Evolutionary conservation across 768 basidiomycete species (phyloP).

Genomic region (Tylopilus sp.): DNA sequence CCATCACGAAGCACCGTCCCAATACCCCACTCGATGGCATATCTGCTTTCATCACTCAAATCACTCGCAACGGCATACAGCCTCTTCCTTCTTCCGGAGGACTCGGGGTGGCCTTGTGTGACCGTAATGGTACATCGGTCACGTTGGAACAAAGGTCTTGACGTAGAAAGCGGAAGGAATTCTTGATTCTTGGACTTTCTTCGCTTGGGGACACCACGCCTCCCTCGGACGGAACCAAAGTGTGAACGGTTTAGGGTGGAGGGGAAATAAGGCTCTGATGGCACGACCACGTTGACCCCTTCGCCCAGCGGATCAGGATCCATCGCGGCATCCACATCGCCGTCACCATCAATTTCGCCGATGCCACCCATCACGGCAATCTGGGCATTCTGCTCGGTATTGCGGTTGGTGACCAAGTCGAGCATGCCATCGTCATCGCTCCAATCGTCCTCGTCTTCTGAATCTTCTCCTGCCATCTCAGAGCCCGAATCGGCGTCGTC

Average conservation of each 20-base stretch:
- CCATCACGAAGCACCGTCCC: conserved; percentile 94
- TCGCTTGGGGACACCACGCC: conserved; percentile 41
- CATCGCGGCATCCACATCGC: conserved; percentile 50
- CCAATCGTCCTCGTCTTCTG: conserved; percentile 58
- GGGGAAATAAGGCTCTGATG: conserved; percentile 80
- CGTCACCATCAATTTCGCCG: conserved; percentile 37
- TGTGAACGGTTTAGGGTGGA: conserved; percentile 59
- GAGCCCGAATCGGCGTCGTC: conserved; percentile 63
- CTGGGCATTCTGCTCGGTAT: conserved; percentile 81
- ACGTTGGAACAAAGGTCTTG: conserved; percentile 81
- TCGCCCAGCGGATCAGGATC: conserved; percentile 87
- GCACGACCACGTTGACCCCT: conserved; percentile 85
- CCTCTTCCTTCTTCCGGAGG: conserved; percentile 54
- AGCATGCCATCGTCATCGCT: conserved; percentile 56
- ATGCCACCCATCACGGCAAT: conserved; percentile 31
- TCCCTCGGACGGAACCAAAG: conserved; percentile 34
- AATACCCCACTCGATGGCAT: conserved; percentile 97
- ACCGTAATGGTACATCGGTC: conserved; percentile 90
- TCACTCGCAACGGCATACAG: conserved; percentile 91
- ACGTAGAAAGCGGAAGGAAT: conserved; percentile 60
- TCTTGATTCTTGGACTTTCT: conserved; percentile 65
- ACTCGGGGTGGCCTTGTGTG: conserved; percentile 78
- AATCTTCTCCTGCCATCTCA: conserved; percentile 47
- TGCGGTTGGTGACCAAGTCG: conserved; percentile 80
- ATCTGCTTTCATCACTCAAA: conserved; percentile 88